Percentiles rank a stretch among this genome's conserved stretches.
Evolutionary conservation across 177 flowering plant genomes (phyloP).

Genomic region (Tripterygium wilfordii): DNA sequence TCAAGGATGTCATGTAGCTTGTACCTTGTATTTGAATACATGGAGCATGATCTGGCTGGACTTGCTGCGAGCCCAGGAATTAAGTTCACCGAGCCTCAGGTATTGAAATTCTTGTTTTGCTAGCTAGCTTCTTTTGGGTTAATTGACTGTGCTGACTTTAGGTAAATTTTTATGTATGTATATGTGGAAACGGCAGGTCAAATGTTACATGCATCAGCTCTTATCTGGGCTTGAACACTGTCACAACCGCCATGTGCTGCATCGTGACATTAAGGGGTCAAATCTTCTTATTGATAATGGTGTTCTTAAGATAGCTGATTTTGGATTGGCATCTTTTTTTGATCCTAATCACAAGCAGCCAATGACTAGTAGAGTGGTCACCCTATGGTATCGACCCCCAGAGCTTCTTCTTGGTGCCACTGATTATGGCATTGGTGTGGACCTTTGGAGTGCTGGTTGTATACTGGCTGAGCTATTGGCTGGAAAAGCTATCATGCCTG

Average conservation of each 20-base stretch:
- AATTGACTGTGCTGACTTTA: background rate
- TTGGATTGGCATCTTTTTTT: conserved; percentile 75
- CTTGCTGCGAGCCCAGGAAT: conserved; percentile 11
- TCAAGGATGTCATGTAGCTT: no score
- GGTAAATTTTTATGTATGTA: background rate
- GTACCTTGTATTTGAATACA: conserved; percentile 12
- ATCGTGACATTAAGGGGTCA: conserved; percentile 84
- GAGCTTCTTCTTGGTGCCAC: conserved; percentile 90
- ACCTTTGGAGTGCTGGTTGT: conserved; percentile 92
- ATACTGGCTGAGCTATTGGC: conserved; percentile 80
- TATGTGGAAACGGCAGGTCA: conserved; percentile 46
- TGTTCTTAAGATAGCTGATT: conserved; percentile 74
- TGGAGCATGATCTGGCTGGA: no score
- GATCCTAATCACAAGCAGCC: conserved; percentile 80
- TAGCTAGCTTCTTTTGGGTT: background rate
- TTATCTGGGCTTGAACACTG: conserved; percentile 87
- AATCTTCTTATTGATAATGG: conserved; percentile 82
- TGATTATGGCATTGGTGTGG: conserved; percentile 77
- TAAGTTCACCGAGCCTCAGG: conserved; percentile 15
- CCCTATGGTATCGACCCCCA: conserved; percentile 89
- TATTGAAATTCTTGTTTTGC: background rate
- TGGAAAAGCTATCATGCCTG: conserved; percentile 87
- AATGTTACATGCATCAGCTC: conserved; percentile 79
- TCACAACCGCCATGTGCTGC: conserved; percentile 64
- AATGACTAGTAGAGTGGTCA: conserved; percentile 85